Percentiles rank a stretch among this genome's conserved stretches.
Evolutionary conservation across 345 rosid species (phyloP).

Genomic region (Ailanthus altissimus): DNA sequence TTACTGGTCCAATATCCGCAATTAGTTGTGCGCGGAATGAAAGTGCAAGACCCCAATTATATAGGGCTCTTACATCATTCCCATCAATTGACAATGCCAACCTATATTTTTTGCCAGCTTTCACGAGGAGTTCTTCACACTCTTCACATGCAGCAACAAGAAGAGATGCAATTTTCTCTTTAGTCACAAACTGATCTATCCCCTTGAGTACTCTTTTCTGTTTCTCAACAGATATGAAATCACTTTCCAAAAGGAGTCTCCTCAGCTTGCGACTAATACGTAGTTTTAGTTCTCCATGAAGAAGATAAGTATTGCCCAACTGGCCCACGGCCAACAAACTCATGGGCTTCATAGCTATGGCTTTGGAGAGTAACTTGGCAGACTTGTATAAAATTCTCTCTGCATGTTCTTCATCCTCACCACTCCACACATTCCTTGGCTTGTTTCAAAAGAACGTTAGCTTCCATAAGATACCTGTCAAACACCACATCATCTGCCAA

Average conservation of each 20-base stretch:
- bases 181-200: conserved; percentile 22
- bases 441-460: conserved; percentile 51
- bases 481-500: conserved; percentile 51
- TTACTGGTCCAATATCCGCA: conserved; percentile 79
- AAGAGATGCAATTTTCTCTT: conserved; percentile 45
- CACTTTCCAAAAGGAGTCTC: conserved; percentile 42
- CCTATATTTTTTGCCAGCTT: conserved; percentile 67
- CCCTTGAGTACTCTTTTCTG: conserved; percentile 33
- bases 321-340: conserved; percentile 72
- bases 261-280: conserved; percentile 61
- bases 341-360: conserved; percentile 60
- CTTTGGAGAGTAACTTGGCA: conserved; percentile 52
- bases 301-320: conserved; percentile 69
- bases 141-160: conserved; percentile 62
- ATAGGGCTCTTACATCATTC: conserved; percentile 58
- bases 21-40: conserved; percentile 73
- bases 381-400: conserved; percentile 48
- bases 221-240: conserved; percentile 29
- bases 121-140: conserved; percentile 66
- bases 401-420: conserved; percentile 43
- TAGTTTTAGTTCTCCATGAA: conserved; percentile 71
- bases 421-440: conserved; percentile 46
- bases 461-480: conserved; percentile 53
- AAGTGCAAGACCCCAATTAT: conserved; percentile 81
- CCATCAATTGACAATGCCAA: conserved; percentile 65